Conservation (phyloP, 2,329 filamentous ascomycete genomes). For the Colletotrichum tamarilloi region DNA sequence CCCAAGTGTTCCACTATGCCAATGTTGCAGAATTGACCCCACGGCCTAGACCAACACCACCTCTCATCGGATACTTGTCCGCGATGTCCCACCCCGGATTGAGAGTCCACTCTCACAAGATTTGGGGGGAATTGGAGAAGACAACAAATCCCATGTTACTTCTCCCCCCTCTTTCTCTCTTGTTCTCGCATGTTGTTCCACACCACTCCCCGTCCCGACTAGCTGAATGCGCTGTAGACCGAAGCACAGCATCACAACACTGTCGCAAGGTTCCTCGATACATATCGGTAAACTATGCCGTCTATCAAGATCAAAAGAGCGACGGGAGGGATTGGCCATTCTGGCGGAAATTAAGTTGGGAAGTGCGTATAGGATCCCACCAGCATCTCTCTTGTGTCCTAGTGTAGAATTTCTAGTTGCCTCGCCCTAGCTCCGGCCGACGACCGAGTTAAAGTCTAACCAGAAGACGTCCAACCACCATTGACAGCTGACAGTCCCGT, state of each 20-base stretch:
- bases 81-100: constrained; percentile 8
- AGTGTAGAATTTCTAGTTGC: background rate
- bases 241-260: constrained; percentile 21
- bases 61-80: background rate
- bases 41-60: constrained; percentile 1
- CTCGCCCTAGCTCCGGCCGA: constrained; percentile 15
- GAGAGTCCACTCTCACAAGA: background rate
- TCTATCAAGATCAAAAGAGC: background rate
- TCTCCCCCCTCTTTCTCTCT: background rate
- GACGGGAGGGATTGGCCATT: background rate
- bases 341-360: constrained; percentile 11
- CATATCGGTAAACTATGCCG: background rate
- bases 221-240: background rate
- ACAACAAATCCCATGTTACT: constrained; percentile 19
- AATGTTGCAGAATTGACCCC: background rate
- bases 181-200: background rate
- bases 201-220: background rate
- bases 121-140: background rate
- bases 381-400: background rate
- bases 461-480: constrained; percentile 5
- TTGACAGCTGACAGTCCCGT: background rate
- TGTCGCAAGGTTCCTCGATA: constrained; percentile 4
- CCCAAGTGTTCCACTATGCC: background rate
- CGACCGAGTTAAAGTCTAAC: constrained; percentile 18
- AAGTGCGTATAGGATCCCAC: constrained; percentile 12